These are phyloP conservation scores for Spathaspora boniae DNA, from an alignment of 805 yeast species.

Conservation along the genomic window DNA sequence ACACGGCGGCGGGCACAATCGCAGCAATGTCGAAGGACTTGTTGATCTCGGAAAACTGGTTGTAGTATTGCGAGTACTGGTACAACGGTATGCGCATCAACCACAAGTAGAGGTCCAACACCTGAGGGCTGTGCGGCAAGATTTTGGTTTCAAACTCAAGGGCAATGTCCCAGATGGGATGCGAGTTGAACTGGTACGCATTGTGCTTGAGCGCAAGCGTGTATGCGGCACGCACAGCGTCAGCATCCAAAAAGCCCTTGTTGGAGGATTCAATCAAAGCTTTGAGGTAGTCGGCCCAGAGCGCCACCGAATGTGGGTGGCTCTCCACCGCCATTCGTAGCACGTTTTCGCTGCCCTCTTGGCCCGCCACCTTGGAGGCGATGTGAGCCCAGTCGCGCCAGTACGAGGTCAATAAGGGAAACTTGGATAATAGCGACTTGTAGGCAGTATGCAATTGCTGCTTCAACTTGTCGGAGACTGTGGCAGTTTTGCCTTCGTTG, in stretches of 20 bases:
- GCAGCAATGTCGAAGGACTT: slow-evolving; percentile 29
- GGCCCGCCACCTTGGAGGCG: slow-evolving; percentile 54
- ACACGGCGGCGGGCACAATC: slow-evolving; percentile 14
- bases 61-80: slow-evolving; percentile 78
- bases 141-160: slow-evolving; percentile 54
- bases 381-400: slow-evolving; percentile 64
- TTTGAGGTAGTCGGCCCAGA: slow-evolving; percentile 66
- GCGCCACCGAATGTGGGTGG: slow-evolving; percentile 57
- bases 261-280: too few relatives aligned
- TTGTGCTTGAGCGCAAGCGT: slow-evolving; percentile 48
- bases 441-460: slow-evolving; percentile 15
- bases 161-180: slow-evolving; percentile 78
- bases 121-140: slow-evolving; percentile 29
- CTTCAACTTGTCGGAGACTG: slow-evolving; percentile 18
- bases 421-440: slow-evolving; percentile 42
- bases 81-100: slow-evolving; percentile 68
- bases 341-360: slow-evolving; percentile 43
- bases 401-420: slow-evolving; percentile 55
- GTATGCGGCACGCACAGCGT: too few relatives aligned
- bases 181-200: slow-evolving; percentile 75
- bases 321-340: slow-evolving; percentile 43
- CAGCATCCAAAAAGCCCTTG: too few relatives aligned
- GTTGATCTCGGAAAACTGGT: slow-evolving; percentile 39
- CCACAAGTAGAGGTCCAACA: slow-evolving; percentile 40
- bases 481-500: too few relatives aligned